phyloP scores from a whole-genome alignment of 2,329 filamentous ascomycete genomes.

The Diaporthe sp. region DNA sequence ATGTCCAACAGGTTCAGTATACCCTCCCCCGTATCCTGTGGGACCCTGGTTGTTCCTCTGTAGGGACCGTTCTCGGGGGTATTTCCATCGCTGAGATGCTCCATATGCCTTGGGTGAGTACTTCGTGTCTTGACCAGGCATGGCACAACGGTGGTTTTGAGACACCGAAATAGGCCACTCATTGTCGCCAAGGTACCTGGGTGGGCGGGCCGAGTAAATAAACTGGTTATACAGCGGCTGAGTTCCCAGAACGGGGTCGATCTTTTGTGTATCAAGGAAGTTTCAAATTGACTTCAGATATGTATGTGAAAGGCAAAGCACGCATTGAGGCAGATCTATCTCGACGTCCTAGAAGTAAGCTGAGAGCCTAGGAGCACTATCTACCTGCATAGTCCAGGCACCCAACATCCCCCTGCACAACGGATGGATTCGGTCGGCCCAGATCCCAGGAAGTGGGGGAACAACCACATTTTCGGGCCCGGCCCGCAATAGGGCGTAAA shows the following conservation, averaged over 20 bases:
- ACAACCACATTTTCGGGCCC: neutral
- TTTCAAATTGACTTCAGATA: neutral
- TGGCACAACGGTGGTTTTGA: neutral
- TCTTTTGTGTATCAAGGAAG: neutral
- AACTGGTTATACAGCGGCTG: neutral
- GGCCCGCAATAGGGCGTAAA: neutral
- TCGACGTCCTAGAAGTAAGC: neutral
- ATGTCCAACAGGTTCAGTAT: neutral
- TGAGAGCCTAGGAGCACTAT: neutral
- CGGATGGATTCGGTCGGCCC: neutral
- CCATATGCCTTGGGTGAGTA: neutral
- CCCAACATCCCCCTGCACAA: neutral
- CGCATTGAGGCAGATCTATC: neutral
- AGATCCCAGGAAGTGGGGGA: neutral
- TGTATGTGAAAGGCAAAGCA: neutral
- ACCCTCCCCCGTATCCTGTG: no score
- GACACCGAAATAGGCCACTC: neutral
- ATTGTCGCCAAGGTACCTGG: neutral
- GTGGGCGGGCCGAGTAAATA: no score
- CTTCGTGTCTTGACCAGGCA: neutral
- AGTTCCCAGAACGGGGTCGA: neutral
- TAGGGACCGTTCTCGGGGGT: neutral
- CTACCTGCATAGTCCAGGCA: neutral
- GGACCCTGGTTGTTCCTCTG: neutral
- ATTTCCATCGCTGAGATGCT: neutral